Conservation (phyloP, 129 eudicot genomes). For the Oenanthe sinensis region DNA sequence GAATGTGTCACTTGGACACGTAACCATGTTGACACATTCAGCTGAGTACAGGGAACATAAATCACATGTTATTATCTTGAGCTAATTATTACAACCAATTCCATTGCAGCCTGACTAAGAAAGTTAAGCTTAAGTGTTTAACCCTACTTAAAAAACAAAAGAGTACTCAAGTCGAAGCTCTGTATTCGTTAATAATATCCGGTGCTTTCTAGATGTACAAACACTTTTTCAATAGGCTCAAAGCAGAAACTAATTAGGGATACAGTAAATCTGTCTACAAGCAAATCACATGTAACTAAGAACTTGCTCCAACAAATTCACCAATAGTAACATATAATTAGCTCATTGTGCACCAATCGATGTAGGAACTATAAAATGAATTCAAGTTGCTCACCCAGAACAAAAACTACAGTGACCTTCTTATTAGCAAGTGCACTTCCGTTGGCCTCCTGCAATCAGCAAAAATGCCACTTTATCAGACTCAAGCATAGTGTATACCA, state of each 20-base stretch:
- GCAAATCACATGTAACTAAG: not conserved
- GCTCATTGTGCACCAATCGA: not conserved
- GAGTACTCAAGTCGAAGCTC: not conserved
- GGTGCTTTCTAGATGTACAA: not conserved
- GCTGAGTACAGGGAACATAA: not conserved
- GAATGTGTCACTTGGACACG: not conserved
- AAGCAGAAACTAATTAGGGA: not conserved
- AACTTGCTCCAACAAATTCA: not conserved
- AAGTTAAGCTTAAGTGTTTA: not conserved
- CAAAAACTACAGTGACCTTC: conserved; percentile 47
- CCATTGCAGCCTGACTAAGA: not conserved
- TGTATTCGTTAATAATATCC: not conserved
- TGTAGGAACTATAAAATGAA: not conserved
- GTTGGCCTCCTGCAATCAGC: conserved; percentile 36
- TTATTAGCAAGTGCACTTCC: conserved; percentile 22
- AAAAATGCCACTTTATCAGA: not conserved
- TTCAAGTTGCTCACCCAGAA: conserved; percentile 21
- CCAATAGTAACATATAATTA: not conserved
- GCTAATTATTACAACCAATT: not conserved
- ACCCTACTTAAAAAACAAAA: not conserved
- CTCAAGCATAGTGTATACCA: not conserved
- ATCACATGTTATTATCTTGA: not conserved
- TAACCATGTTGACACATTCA: not conserved
- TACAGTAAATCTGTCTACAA: not conserved
- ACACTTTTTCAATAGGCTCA: not conserved